Evolutionary conservation across 768 basidiomycete species (phyloP).

Genomic region (Suillus decipiens): DNA sequence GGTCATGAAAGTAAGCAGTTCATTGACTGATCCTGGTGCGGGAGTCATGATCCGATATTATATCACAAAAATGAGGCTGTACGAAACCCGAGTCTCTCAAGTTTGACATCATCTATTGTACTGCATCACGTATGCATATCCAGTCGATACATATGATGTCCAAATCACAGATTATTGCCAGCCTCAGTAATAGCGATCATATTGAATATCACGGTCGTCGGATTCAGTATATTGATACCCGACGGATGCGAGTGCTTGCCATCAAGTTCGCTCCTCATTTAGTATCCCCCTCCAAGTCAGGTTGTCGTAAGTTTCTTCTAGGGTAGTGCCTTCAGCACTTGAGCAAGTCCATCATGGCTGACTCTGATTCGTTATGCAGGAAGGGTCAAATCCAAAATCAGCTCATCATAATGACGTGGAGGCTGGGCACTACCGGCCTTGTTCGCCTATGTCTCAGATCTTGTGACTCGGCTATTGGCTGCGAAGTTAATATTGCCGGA

Average conservation of each 20-base stretch:
- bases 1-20: slow-evolving; percentile 2
- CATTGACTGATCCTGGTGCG: background rate
- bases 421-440: background rate
- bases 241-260: background rate
- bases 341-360: too few species aligned
- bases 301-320: background rate
- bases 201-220: background rate
- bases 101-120: too few species aligned
- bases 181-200: too few species aligned
- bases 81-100: background rate
- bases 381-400: background rate
- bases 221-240: background rate
- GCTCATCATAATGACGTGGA: background rate
- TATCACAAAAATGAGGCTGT: background rate
- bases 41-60: slow-evolving; percentile 1
- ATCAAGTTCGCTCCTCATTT: background rate
- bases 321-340: background rate
- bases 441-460: background rate
- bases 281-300: background rate
- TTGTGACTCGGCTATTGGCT: background rate
- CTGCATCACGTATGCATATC: too few species aligned
- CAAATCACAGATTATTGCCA: too few species aligned
- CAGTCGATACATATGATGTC: too few species aligned
- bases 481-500: background rate
- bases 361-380: background rate